These are phyloP conservation scores for Phytophthora agathidicida DNA, from an alignment of 352 stramenopile species.

Conservation along the genomic window DNA sequence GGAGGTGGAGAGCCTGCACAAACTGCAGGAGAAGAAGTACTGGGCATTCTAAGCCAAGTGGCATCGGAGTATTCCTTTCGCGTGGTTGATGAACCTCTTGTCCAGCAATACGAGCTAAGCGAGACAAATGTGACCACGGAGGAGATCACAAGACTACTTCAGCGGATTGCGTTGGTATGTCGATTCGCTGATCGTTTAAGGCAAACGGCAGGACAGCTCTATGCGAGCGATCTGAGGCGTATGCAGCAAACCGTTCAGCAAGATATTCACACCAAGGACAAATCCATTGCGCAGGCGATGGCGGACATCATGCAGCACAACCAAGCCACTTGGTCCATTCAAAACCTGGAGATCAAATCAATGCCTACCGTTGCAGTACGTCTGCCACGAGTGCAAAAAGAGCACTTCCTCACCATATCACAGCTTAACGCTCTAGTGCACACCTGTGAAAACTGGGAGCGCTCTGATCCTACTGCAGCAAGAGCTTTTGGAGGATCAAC, in stretches of 20 bases:
- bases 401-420: constrained; percentile 31
- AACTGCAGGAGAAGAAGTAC: constrained; percentile 39
- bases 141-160: constrained; percentile 32
- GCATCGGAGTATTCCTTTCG: constrained; percentile 43
- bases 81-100: constrained; percentile 15
- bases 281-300: constrained; percentile 32
- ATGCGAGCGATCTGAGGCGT: constrained; percentile 25
- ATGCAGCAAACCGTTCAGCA: constrained; percentile 33
- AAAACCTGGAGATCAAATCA: neutral
- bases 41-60: constrained; percentile 39
- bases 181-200: constrained; percentile 42
- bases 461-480: constrained; percentile 12
- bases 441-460: constrained; percentile 22
- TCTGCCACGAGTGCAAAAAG: constrained; percentile 16
- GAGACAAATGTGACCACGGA: constrained; percentile 33
- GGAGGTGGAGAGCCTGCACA: constrained; percentile 21
- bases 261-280: constrained; percentile 44
- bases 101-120: constrained; percentile 26
- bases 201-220: constrained; percentile 25
- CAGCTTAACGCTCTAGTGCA: constrained; percentile 25
- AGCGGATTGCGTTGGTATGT: constrained; percentile 40
- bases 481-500: neutral
- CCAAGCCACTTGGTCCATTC: constrained; percentile 27
- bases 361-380: constrained; percentile 7
- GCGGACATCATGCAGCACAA: constrained; percentile 13